Evolutionary conservation across 2,329 filamentous ascomycete genomes (phyloP), one percentile per base, ranked within the genome.

Genomic region (Parasarocladium wereldwijsianum): DNA sequence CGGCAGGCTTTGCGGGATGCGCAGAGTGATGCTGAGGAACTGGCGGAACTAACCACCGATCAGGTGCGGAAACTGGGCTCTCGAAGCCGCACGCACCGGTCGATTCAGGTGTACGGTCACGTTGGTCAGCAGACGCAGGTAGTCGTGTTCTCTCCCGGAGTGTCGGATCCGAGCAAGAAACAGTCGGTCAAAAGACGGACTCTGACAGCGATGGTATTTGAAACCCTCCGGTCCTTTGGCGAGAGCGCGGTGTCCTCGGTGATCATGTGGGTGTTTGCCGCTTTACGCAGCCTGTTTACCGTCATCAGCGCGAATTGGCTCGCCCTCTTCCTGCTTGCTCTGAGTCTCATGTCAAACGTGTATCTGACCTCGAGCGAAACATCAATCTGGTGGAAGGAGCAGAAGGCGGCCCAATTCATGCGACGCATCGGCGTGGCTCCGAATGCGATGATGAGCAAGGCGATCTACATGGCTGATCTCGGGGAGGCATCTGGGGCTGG

Each of bases 381-480:
- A 6, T 72, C 75, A 42, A 62, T 68, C 2, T 96, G 85, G 85
- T 93, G 82, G 79, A 66, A 70, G 26, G 87, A 96, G 55, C 71
- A 84, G 34, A 76, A 71, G 35, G 84, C 86, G 2, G 69, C 67
- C 11, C 75, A 65, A 23, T 93, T 87, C 50, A 90, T 98, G 84
- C 61, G 62, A 19, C 66, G 76, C 9, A 57, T 96, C 10, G 87
- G 87, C 8, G 74, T 96, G 6, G 67, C 70, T 3, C 83, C 86
- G 6, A 79, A 92, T 40, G 54, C 66, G 13, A 68, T 78, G 37
- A 87, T 94, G 81, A 81, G 78, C 53, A 84, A 78, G 50, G 74
- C 82, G 7, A 72, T 98, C 16, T 93, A 90, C 47, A 55, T 94
- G 33, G 65, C 64, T 30, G 87, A 96, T 49, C 61, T 96, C 29